A percentile compares a stretch with the other conserved stretches of the same genome.
These are phyloP conservation scores for Clonostachys chloroleuca DNA, from an alignment of 2,329 filamentous ascomycete species.

Conservation along the genomic window DNA sequence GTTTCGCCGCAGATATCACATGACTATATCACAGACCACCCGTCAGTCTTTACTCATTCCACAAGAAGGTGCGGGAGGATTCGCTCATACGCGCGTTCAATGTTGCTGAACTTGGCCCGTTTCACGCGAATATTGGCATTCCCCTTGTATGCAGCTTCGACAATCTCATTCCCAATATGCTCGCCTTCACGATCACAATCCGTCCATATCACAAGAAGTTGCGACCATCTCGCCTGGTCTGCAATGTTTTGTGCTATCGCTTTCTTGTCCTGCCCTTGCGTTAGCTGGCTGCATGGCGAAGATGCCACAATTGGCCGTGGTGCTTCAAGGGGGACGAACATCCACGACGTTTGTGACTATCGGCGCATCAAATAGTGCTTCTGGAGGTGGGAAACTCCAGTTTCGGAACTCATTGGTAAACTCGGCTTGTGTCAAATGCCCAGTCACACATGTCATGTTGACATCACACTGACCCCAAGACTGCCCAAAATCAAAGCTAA, in stretches of 20 bases:
- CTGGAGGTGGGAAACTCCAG: conserved; percentile 79
- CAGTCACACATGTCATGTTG: conserved; percentile 89
- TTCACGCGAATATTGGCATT: conserved; percentile 76
- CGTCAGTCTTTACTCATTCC: no score
- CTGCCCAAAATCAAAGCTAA: conserved; percentile 80
- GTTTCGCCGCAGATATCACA: conserved; percentile 76
- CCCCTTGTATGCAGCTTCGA: conserved; percentile 69
- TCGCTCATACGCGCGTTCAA: conserved; percentile 73
- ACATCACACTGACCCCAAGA: conserved; percentile 79
- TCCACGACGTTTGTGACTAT: conserved; percentile 58
- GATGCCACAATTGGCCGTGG: not conserved
- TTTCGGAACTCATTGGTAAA: conserved; percentile 71
- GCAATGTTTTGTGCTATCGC: conserved; percentile 82
- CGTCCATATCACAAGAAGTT: conserved; percentile 90
- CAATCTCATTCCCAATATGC: conserved; percentile 90
- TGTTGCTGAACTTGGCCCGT: conserved; percentile 90
- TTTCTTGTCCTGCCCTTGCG: conserved; percentile 61
- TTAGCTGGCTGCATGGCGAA: not conserved
- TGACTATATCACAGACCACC: conserved; percentile 50
- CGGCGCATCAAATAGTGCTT: conserved; percentile 74
- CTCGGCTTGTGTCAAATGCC: conserved; percentile 79
- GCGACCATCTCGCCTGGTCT: conserved; percentile 67
- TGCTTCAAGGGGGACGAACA: not conserved
- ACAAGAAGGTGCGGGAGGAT: no score
- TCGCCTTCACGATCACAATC: conserved; percentile 98